Percentiles rank a stretch among this genome's conserved stretches.
Conservation (phyloP, 192 early-diverging fungal species). For the Chytriomyces sp. region DNA sequence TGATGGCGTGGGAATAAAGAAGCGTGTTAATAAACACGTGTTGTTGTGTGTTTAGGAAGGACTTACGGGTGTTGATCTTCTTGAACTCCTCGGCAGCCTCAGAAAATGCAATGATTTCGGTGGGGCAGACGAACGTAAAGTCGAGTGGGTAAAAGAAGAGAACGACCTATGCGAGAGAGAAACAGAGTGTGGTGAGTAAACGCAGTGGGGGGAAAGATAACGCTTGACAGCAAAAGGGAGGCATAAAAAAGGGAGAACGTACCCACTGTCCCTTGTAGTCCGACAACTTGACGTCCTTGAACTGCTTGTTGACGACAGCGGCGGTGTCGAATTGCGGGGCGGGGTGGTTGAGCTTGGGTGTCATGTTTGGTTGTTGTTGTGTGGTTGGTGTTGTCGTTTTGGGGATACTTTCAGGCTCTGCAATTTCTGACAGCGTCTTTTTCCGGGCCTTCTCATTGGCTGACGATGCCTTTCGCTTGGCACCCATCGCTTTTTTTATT, state of each 20-base stretch:
- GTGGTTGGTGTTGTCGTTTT: neutral
- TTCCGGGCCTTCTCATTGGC: neutral
- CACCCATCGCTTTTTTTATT: neutral
- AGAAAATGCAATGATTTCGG: constrained; percentile 77
- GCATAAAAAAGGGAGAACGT: neutral
- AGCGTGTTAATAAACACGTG: neutral
- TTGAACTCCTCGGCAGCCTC: constrained; percentile 84
- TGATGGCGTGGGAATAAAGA: constrained; percentile 31
- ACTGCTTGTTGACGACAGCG: constrained; percentile 73
- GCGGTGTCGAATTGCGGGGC: constrained; percentile 70
- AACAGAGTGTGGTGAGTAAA: neutral
- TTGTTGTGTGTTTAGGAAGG: neutral
- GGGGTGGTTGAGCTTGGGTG: constrained; percentile 9
- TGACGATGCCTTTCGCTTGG: neutral
- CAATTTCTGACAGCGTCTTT: neutral
- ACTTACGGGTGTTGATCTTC: constrained; percentile 60
- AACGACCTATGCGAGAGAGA: constrained; percentile 36
- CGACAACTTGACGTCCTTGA: constrained; percentile 68
- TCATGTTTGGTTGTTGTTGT: neutral
- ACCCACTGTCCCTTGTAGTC: constrained; percentile 65
- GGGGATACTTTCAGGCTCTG: neutral
- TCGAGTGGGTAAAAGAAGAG: constrained; percentile 57
- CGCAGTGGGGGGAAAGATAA: neutral
- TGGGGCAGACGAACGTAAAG: constrained; percentile 89
- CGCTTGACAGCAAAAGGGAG: neutral